Evolutionary conservation across 164 flowering plant genomes (phyloP), one percentile per base, ranked within the genome.

Genomic region (Santalum album): DNA sequence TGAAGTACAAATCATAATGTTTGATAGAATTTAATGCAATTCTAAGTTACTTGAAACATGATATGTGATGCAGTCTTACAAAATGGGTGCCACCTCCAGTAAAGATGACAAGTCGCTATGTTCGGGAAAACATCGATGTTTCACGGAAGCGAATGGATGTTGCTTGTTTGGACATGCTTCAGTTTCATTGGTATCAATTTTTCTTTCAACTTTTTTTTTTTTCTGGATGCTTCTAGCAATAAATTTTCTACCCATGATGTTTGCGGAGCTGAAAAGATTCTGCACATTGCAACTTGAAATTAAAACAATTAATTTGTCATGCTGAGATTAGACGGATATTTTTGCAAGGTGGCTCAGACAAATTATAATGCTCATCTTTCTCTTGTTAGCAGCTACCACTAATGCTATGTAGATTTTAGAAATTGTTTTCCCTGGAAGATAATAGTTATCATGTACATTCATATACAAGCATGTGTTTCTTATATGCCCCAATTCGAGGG

Each of bases 41-140:
- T 17, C 6, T 42, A 4, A 17, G 2, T 4, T 42, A 18, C 4
- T 42, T 18, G 21, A 42, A 45, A 12, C 49, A 45, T 45, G 24
- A 45, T 45, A 42, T 60, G 57, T 35, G 15, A 40, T 76, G 73
- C 82, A 92, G 96, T 54, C 96, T 92, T 51, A 92, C 99, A 20
- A 92, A 92, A 72, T 92, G 99, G 99, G 99, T 92, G 52, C 96
- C 99, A 25, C 84, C 95, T 26, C 99, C 96, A 1, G 96, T 92
- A 50, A 92, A 89, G 78, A 92, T 92, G 95, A 83, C 96, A 2
- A 70, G 95, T 53, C 78, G 81, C 51, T 84, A 39, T 61, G 95
- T 92, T 16, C 63, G 79, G 40, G 74, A 82, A 45, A 79, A 63
- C 75, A 92, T 92, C 40, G 57, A 89, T 61, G 69, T 84, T 59